These are phyloP conservation scores for Fusarium torreyae DNA, from an alignment of 2,329 filamentous ascomycete genomes.

Conservation along the genomic window DNA sequence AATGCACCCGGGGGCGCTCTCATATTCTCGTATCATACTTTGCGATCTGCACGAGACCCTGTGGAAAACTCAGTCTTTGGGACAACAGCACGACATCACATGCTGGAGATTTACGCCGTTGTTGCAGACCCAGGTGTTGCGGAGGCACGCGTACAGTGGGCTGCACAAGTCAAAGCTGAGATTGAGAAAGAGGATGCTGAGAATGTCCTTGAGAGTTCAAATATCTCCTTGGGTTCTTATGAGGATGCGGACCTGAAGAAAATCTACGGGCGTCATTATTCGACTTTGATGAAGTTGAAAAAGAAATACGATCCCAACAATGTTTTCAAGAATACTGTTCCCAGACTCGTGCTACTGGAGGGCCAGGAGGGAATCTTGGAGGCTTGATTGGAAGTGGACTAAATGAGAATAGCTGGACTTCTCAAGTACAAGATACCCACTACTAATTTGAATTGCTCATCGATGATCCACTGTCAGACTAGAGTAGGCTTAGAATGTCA, in stretches of 20 bases:
- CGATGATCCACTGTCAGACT: too few relatives aligned
- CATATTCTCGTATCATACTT: not conserved
- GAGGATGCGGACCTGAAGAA: conserved; percentile 10
- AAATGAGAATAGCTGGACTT: too few relatives aligned
- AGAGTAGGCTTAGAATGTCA: too few relatives aligned
- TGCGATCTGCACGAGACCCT: not conserved
- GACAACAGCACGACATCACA: not conserved
- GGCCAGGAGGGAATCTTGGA: not conserved
- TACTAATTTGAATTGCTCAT: too few relatives aligned
- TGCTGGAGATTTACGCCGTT: conserved; percentile 24
- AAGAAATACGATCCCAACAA: not conserved
- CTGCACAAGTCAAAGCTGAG: not conserved
- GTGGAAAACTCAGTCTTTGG: conserved; percentile 2
- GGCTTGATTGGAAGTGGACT: too few relatives aligned
- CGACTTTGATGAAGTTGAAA: not conserved
- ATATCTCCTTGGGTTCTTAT: conserved; percentile 1
- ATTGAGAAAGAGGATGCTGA: not conserved
- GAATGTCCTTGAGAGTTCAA: conserved; percentile 11
- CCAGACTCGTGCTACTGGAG: rapidly evolving
- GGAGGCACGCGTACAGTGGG: conserved; percentile 2
- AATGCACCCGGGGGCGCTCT: not conserved
- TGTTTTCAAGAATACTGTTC: conserved; percentile 17
- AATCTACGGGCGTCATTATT: conserved; percentile 12
- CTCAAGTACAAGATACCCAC: too few relatives aligned
- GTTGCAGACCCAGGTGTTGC: rapidly evolving